Conservation (phyloP, 306 rosid species). For the Psophocarpus tetragonolobus region DNA sequence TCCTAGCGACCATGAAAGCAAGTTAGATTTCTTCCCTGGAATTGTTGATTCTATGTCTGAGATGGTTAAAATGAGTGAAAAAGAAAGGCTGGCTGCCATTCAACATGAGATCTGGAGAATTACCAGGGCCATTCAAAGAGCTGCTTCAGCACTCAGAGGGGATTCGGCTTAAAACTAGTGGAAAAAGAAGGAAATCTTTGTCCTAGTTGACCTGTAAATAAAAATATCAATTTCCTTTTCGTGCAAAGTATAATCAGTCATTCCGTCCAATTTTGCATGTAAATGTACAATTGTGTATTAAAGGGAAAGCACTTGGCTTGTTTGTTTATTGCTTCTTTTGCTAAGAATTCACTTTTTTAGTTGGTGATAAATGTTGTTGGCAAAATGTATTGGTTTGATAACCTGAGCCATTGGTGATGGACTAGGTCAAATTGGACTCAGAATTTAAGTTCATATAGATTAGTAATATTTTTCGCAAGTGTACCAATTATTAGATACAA, state of each 20-base stretch:
- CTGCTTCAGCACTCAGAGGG: slow-evolving; percentile 72
- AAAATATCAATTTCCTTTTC: not conserved
- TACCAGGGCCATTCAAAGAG: slow-evolving; percentile 76
- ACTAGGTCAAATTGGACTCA: no score
- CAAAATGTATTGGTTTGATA: no score
- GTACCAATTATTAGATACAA: no score
- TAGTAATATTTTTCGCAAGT: no score
- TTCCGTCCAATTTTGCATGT: not conserved
- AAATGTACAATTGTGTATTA: not conserved
- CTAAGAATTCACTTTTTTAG: not conserved
- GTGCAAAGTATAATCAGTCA: not conserved
- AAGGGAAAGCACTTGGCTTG: not conserved
- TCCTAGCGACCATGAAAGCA: slow-evolving; percentile 48
- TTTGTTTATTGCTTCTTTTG: not conserved
- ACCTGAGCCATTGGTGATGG: no score
- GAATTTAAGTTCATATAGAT: no score
- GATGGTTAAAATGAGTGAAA: slow-evolving; percentile 39
- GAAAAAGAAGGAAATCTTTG: not conserved
- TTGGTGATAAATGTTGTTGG: no score
- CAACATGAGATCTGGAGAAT: slow-evolving; percentile 93
- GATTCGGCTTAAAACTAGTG: slow-evolving; percentile 49
- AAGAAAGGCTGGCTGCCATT: slow-evolving; percentile 45
- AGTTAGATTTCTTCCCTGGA: slow-evolving; percentile 78
- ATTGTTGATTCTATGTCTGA: slow-evolving; percentile 64
- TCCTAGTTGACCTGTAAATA: not conserved